Evolutionary conservation across 192 early-diverging fungal genomes (phyloP).

Genomic region (Lobosporangium transversale): DNA sequence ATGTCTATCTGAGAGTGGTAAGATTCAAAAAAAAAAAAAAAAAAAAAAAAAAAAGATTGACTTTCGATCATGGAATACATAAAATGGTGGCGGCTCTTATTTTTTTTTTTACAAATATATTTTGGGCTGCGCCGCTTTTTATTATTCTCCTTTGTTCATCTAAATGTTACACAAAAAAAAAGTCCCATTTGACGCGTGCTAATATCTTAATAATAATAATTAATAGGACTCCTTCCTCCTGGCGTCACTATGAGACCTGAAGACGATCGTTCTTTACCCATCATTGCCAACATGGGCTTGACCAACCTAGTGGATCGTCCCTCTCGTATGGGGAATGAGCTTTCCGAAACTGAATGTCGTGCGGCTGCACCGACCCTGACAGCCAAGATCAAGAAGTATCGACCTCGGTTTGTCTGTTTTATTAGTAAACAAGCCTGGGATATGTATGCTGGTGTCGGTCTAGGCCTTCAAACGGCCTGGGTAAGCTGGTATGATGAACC

Average conservation of each 20-base stretch:
- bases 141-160: too few relatives aligned
- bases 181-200: too few relatives aligned
- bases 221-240: conserved; percentile 52
- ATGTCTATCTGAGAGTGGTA: conserved; percentile 70
- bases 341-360: conserved; percentile 66
- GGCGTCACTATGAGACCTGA: conserved; percentile 58
- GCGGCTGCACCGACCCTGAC: conserved; percentile 67
- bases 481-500: conserved; percentile 34
- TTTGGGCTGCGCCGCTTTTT: background rate
- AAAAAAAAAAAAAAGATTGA: too few relatives aligned
- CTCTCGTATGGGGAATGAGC: conserved; percentile 65
- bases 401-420: conserved; percentile 72
- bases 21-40: too few relatives aligned
- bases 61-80: too few relatives aligned
- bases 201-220: too few relatives aligned
- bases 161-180: too few relatives aligned
- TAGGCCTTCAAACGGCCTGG: conserved; percentile 43
- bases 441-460: conserved; percentile 58
- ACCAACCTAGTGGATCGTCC: conserved; percentile 72
- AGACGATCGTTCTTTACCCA: conserved; percentile 62
- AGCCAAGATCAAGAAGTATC: conserved; percentile 67
- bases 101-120: background rate
- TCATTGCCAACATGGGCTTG: conserved; percentile 67
- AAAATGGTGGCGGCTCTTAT: too few relatives aligned
- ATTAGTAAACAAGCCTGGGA: conserved; percentile 77